These are phyloP conservation scores for Papilionanthe hybrid DNA, from an alignment of 116 monocot genomes.

Conservation along the genomic window DNA sequence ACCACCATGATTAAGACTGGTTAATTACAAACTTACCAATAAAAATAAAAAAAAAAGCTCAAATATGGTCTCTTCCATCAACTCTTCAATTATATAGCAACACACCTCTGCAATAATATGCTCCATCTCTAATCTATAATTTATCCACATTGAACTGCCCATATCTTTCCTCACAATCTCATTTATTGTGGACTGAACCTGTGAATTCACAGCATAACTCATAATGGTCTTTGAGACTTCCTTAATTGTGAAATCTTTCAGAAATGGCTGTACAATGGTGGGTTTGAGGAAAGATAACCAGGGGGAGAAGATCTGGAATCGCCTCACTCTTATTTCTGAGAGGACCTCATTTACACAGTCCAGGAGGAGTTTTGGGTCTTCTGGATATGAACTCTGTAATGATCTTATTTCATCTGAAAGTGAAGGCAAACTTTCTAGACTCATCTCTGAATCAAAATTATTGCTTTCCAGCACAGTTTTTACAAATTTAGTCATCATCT, in stretches of 20 bases:
- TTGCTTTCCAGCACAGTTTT: slow-evolving; percentile 37
- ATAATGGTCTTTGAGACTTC: slow-evolving; percentile 42
- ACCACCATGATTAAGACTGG: not conserved
- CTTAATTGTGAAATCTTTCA: slow-evolving; percentile 27
- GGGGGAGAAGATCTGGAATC: slow-evolving; percentile 29
- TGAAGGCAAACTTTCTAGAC: slow-evolving; percentile 23
- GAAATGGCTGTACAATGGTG: slow-evolving; percentile 9
- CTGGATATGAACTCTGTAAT: slow-evolving; percentile 17
- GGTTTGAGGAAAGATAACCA: slow-evolving; percentile 32
- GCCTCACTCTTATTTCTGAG: slow-evolving; percentile 31
- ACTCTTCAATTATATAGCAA: slow-evolving; percentile 38
- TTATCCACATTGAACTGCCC: slow-evolving; percentile 41
- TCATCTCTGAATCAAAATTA: slow-evolving; percentile 19
- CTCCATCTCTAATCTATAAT: slow-evolving; percentile 35
- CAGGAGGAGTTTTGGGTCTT: slow-evolving; percentile 50
- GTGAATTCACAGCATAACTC: slow-evolving; percentile 17
- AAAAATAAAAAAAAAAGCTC: slow-evolving; percentile 8
- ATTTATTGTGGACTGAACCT: slow-evolving; percentile 34
- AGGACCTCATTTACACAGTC: slow-evolving; percentile 68
- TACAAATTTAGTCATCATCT: slow-evolving; percentile 40
- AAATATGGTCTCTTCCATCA: slow-evolving; percentile 46
- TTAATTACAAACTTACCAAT: slow-evolving; percentile 6
- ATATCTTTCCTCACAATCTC: slow-evolving; percentile 41
- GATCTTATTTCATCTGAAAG: slow-evolving; percentile 40
- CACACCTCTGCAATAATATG: slow-evolving; percentile 26